phyloP scores from a whole-genome alignment of 352 stramenopile genomes.

The Blastocystis sp. region DNA sequence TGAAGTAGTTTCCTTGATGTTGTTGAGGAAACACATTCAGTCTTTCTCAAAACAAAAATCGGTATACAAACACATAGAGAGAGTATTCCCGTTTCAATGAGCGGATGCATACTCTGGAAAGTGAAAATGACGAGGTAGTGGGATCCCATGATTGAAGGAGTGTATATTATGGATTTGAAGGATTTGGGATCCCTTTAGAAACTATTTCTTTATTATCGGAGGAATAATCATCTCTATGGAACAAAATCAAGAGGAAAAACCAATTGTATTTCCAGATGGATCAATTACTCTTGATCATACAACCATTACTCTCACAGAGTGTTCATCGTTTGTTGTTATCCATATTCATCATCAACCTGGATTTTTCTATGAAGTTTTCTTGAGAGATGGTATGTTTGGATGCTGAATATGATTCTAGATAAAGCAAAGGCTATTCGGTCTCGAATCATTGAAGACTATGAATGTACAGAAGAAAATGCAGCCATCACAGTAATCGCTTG shows the following conservation, averaged over 20 bases:
- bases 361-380: constrained; percentile 47
- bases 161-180: not conserved
- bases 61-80: constrained; percentile 17
- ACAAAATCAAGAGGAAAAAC: not conserved
- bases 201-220: not conserved
- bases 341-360: constrained; percentile 25
- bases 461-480: not conserved
- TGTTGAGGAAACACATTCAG: constrained; percentile 11
- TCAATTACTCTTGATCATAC: constrained; percentile 42
- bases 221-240: not conserved
- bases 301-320: constrained; percentile 3
- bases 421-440: not conserved
- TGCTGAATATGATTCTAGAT: not conserved
- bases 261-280: constrained; percentile 46
- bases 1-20: constrained; percentile 56
- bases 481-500: not conserved
- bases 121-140: not conserved
- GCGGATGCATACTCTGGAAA: not conserved
- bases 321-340: not conserved
- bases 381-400: not conserved
- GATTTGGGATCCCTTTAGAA: not conserved
- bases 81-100: constrained; percentile 22
- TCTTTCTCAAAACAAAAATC: constrained; percentile 18
- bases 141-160: constrained; percentile 1
- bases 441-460: not conserved